Evolutionary conservation across 202 grass and related monocot species (phyloP).

Genomic region (Setaria italica): DNA sequence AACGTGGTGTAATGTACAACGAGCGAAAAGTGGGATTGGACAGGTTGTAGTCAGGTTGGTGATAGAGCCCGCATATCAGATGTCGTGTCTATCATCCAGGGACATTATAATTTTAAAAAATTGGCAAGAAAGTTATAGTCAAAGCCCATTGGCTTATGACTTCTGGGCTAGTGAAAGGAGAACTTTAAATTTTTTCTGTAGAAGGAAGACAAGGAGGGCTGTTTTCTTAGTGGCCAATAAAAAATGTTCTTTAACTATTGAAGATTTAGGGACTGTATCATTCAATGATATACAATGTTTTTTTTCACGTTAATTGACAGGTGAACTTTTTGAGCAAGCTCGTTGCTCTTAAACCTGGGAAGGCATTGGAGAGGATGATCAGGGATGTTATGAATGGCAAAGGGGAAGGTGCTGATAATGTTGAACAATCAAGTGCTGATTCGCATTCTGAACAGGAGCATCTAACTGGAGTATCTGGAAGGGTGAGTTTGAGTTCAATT

Average conservation of each 20-base stretch:
- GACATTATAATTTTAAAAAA: neutral
- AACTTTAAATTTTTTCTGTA: neutral
- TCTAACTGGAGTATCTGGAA: slow-evolving; percentile 69
- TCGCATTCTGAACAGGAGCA: slow-evolving; percentile 40
- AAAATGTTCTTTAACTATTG: neutral
- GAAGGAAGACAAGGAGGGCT: neutral
- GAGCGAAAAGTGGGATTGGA: neutral
- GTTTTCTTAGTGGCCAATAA: neutral
- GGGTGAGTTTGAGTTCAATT: slow-evolving; percentile 56
- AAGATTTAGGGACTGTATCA: neutral
- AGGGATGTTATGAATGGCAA: slow-evolving; percentile 87
- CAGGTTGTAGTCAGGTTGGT: neutral
- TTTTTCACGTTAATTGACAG: slow-evolving; percentile 46
- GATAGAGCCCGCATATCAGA: neutral
- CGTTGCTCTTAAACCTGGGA: slow-evolving; percentile 81
- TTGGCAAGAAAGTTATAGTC: neutral
- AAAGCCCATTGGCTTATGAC: neutral
- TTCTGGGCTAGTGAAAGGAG: neutral
- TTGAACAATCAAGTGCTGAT: slow-evolving; percentile 42
- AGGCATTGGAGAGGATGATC: slow-evolving; percentile 71
- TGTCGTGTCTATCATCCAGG: neutral
- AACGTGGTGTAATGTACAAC: neutral
- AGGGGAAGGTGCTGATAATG: slow-evolving; percentile 77
- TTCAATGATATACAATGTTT: neutral
- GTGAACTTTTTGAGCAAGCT: slow-evolving; percentile 96